Base-by-base conservation (phyloP, 495 filamentous ascomycete species). In the Aspergillus panamensis region DNA sequence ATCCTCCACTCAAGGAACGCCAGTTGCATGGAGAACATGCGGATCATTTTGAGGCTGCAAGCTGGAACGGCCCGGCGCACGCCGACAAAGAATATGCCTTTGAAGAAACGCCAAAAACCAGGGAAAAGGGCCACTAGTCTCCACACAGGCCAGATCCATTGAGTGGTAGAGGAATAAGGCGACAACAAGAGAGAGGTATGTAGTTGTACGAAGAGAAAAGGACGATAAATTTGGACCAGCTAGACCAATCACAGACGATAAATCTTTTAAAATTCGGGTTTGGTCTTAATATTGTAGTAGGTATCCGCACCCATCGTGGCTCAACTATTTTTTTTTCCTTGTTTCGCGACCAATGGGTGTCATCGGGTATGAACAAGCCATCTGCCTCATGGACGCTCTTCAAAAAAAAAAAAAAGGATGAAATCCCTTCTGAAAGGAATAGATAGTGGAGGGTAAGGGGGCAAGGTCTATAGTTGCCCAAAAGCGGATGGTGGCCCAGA, bases 31-130 rank as follows among this genome's bases (percentile, higher is more conserved):
- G 67, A 66, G 63, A 69, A 71, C 61, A 69, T 77, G 76, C 76
- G 74, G 73, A 77, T 77, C 74, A 77, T 76, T 68, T 65, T 72
- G 74, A 77, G 76, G 73, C 76, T 79, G 76, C 76, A 77, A 75
- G 70, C 73, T 73, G 76, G 76, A 72, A 75, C 76, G 76, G 76
- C 65, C 76, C 76, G 76, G 69, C 72, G 76, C 74, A 78, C 74
- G 71, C 66, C 70, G 69, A 72, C 67, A 69, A 65, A 68, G 70
- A 66, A 65, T 66, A 62, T 66, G 65, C 64, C 67, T 65, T 71
- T 73, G 70, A 73, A 73, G 72, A 72, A 73, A 75, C 69, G 69
- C 66, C 69, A 70, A 62, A 67, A 20, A 53, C 57, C 55, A 65
- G 64, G 61, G 55, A 56, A 63, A 49, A 58, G 48, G 62, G 55